Base-by-base conservation (phyloP, 2,329 filamentous ascomycete genomes). In the Fusarium algeriense region DNA sequence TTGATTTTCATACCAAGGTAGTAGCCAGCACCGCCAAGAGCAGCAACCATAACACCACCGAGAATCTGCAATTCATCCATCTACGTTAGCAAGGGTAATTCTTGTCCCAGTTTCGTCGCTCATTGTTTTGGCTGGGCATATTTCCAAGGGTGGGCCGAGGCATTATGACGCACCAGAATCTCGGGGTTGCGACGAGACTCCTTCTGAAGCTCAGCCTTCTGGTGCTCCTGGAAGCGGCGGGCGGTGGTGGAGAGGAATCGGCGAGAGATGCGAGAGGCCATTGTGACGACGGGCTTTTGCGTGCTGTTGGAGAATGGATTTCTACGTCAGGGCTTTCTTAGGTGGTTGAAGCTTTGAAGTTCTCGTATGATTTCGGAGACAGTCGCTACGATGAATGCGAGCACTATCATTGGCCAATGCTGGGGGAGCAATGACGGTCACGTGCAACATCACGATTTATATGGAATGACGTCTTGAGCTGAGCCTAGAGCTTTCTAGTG, bases 1-100 rank as follows among this genome's bases (percentile, higher is more conserved):
- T 50, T 46, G 32, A 32, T 55, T 40, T 60, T 64, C 80, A 80
- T 88, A 93, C 92, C 92, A 78, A 96, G 93, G 85, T 95, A 94
- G 90, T 91, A 97, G 81, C 95, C 95, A 75, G 93, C 95, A 77
- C 96, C 90, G 79, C 91, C 91, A 80, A 98, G 92, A 78, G 93
- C 92, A 81, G 91, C 91, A 78, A 92, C 91, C 94, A 98, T 97
- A 82, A 98, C 91, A 80, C 90, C 93, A 73, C 95, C 89, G 74
- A 99, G 92, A 79, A 98, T 90, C 96, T 98, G 78, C 71, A 75
- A 46, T 55, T 49, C 44, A 63, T 46, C 59, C 46, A 60, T 59
- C 26, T 48, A 64, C 23, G 69, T 75, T 67, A 73, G 66, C 52
- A 61, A 64, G 67, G 57, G 43, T 34, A 49, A 26, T 61, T 50